Evolutionary conservation across 2,329 filamentous ascomycete species (phyloP), one percentile per base, ranked within the genome.

Genomic region (Clathrospora elynae): DNA sequence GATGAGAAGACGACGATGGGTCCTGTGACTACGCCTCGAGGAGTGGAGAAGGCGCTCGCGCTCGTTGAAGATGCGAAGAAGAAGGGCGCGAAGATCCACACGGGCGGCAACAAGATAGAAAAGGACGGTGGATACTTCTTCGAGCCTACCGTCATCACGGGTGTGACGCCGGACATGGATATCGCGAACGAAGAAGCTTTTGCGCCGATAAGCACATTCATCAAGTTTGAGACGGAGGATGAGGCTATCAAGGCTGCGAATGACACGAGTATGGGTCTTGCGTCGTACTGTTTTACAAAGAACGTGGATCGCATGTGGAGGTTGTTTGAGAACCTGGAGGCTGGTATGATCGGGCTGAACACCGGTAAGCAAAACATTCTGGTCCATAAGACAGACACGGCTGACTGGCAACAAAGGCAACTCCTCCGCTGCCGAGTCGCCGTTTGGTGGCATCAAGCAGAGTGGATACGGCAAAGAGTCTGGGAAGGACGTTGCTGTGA

Each of bases 341-440:
- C 84, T 4, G 84, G 83, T 3, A 87, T 86, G 84, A 83, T 87
- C 58, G 84, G 83, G 10, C 71, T 84, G 70, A 84, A 84, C 55
- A 82, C 78, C 42, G 78, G 80, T 73, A 59, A 58, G 66, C 24
- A 46, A 4, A 5, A 20, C 17, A n/a, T n/a, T n/a, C n/a, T n/a
- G n/a, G n/a, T n/a, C n/a, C n/a, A n/a, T n/a, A n/a, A n/a, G n/a
- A n/a, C n/a, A n/a, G n/a, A n/a, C 6, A 4, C 6, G 9, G 18
- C 46, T 62, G 35, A 57, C 32, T 30, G 6, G 14, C 8, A 22
- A 5, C 3, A 49, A 56, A 73, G 81, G 81, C 12, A 84, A 85
- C 57, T 74, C 77, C n/a, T 85, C 82, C 1, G 82, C 83, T 2
- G 83, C 83, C 0, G 83, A 86, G 61, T 79, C 79, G 14, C 83